Evolutionary conservation across 495 filamentous ascomycete species (phyloP), one percentile per base, ranked within the genome.

Genomic region (Parathielavia appendiculata): DNA sequence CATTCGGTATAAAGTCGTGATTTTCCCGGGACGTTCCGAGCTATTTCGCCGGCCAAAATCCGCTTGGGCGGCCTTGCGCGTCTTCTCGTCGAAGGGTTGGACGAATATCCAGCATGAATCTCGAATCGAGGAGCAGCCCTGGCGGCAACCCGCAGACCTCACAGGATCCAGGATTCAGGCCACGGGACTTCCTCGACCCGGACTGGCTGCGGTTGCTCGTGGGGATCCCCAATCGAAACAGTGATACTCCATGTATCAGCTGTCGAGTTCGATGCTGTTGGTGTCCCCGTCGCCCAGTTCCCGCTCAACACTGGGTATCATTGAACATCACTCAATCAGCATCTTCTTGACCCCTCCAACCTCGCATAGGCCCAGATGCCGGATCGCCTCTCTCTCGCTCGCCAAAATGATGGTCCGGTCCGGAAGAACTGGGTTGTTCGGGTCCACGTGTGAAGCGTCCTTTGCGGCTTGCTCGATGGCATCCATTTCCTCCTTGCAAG

Each of bases 401-500:
- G 90, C 84, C 35, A 86, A 80, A 45, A 97, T 83, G 58, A 98
- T 96, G 17, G 81, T 83, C 51, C 84, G 83, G 7, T 91, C 83
- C 3, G 93, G 91, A 12, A 97, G 71, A 83, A 90, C 87, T 0
- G 91, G 93, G 58, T 96, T 96, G 49, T 92, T 88, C 0, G 86
- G 85, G 63, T 89, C 88, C 46, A 98, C 84, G 57, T 87, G 83
- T 22, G 87, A 85, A 7, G 93, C 92, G 57, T 97, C 92, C 69
- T 91, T 91, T 2, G 93, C 93, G 0, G 95, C 89, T 71, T 93
- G 88, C 65, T 96, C 90, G 60, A 97, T 97, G 9, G 91, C 90
- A 66, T 96, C 91, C 89, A 98, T 95, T 75, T 98, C 95, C 63
- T 96, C 91, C 67, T 95, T 96, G 75, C 93, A 97, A 13, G 87